Evolutionary conservation across 2,329 filamentous ascomycete genomes (phyloP).

Genomic region (Thermoascus crustaceus): DNA sequence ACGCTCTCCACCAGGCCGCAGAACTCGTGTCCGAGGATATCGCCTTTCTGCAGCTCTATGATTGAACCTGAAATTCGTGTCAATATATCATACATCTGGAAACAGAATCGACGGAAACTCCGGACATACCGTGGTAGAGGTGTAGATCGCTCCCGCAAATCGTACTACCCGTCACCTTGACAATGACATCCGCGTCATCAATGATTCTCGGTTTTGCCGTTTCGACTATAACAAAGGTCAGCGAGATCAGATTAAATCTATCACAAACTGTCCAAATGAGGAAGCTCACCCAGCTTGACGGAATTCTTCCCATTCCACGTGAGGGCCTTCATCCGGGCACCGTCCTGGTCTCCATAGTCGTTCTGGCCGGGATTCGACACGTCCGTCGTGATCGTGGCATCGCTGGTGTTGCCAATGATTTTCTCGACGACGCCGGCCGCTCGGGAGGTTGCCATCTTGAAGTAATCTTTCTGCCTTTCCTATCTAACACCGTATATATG

Average conservation of each 20-base stretch:
- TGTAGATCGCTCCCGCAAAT: constrained; percentile 56
- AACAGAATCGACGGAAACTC: constrained; percentile 1
- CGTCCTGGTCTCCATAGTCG: constrained; percentile 42
- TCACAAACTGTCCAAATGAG: not conserved
- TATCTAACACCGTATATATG: too few species aligned
- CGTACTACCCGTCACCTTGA: constrained; percentile 63
- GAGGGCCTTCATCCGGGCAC: constrained; percentile 68
- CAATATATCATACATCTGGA: not conserved
- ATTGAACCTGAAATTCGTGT: constrained; percentile 34
- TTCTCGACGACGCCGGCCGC: constrained; percentile 61
- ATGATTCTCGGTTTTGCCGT: constrained; percentile 63
- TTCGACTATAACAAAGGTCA: constrained; percentile 40
- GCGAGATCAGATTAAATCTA: not conserved
- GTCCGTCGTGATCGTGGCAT: constrained; percentile 59
- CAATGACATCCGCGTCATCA: constrained; percentile 67
- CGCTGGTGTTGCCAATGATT: constrained; percentile 58
- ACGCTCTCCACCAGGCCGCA: constrained; percentile 46
- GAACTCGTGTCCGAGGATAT: constrained; percentile 58
- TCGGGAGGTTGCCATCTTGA: constrained; percentile 52
- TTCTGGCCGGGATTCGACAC: constrained; percentile 57
- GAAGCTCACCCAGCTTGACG: constrained; percentile 54
- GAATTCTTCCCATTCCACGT: constrained; percentile 76
- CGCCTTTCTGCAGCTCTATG: constrained; percentile 53
- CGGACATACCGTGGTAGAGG: constrained; percentile 31
- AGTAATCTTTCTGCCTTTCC: not conserved